Evolutionary conservation across 805 yeast species (phyloP), one percentile per base, ranked within the genome.

Genomic region (Nakazawaea siamensis): DNA sequence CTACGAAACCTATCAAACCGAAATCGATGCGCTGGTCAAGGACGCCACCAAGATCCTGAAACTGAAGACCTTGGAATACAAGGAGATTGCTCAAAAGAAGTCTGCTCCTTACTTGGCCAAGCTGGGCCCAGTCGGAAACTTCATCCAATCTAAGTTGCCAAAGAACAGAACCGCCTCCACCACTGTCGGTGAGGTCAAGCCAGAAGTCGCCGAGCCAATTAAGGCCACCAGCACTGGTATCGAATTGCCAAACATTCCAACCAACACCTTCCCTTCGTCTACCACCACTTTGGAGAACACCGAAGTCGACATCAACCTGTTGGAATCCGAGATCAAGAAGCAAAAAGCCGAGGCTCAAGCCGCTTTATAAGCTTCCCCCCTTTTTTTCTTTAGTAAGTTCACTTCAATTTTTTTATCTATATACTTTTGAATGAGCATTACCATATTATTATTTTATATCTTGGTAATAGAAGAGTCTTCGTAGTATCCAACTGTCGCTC

Each of bases 1-100:
- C 43, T 90, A 88, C 68, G 62, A 73, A 48, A 68, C 69, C 46
- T 76, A 82, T 72, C 78, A 85, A 69, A 68, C 68, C 51, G 80
- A 83, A 65, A 81, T 88, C 51, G 87, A 82, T 60, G 72, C 71
- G 31, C 69, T 73, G 29, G 69, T 76, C 28, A 68, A 66, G 34
- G 58, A 65, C 33, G 61, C 56, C 45, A 50, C 64, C 32, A 54
- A 64, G 35, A 40, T 69, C 24, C 76, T 75, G 31, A 68, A 66
- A 48, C 68, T 62, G 29, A 75, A 77, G 57, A 49, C 74, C 20
- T 49, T 62, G 23, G 73, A 71, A 51, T 48, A 46, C 45, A 46
- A 60, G 38, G 50, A 59, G 28, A 17, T 48, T 19, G 62, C 67
- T 31, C 61, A 64, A 39, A 53, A 58, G 31, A 59, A 63, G 47